Conservation (phyloP, 169 alveolate genomes). For the Plasmodium gallinaceum region DNA sequence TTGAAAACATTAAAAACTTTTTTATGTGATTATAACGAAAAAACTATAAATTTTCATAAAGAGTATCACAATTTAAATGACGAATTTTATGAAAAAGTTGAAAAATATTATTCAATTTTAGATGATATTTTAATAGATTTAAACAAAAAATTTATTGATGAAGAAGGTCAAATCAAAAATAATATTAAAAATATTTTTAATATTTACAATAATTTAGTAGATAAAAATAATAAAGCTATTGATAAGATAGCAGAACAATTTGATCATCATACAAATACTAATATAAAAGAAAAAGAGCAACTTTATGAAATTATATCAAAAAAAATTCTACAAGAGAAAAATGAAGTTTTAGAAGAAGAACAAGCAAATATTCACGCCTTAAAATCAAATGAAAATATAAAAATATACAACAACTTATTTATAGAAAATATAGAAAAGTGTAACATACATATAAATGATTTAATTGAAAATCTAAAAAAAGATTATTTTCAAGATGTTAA, state of each 20-base stretch:
- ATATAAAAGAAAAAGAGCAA: conserved; percentile 9
- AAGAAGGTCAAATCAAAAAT: conserved; percentile 13
- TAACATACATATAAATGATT: neutral
- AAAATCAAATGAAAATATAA: conserved; percentile 10
- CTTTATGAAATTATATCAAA: conserved; percentile 6
- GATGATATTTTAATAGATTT: conserved; percentile 13
- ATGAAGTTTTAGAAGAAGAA: neutral
- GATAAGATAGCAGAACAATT: neutral
- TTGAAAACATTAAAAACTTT: conserved; percentile 6
- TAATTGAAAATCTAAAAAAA: neutral
- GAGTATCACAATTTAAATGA: conserved; percentile 4
- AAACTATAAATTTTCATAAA: neutral
- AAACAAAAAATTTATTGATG: neutral
- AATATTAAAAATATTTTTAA: conserved; percentile 3
- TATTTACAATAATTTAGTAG: neutral
- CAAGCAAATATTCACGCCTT: neutral
- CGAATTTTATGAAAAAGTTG: neutral
- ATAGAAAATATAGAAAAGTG: conserved; percentile 19
- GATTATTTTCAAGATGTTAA: neutral
- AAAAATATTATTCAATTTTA: conserved; percentile 6
- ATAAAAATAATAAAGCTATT: conserved; percentile 6
- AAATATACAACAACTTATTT: neutral
- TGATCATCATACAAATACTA: neutral
- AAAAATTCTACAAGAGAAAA: conserved; percentile 22
- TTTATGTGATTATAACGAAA: neutral